Percentiles rank a stretch among this genome's conserved stretches.
Conservation (phyloP, 2,329 filamentous ascomycete species). For the Aspergillus pseudoglaucus region DNA sequence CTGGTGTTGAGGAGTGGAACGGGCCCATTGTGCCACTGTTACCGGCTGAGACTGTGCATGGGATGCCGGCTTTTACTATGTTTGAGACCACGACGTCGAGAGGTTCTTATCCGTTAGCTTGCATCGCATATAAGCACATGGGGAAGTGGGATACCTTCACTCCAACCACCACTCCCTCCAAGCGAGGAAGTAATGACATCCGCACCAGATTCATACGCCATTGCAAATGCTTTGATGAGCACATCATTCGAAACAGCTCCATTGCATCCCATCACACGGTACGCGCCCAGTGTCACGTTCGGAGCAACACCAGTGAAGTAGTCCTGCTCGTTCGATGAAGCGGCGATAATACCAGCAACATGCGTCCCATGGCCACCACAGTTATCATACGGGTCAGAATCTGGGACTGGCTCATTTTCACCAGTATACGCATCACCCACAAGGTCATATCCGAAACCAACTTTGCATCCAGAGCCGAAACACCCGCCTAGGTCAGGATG, state of each 20-base stretch:
- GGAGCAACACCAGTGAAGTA: constrained; percentile 53
- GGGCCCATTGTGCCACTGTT: not conserved
- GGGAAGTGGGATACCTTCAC: constrained; percentile 9
- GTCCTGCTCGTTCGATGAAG: constrained; percentile 48
- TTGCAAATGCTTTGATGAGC: constrained; percentile 54
- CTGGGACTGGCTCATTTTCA: not conserved
- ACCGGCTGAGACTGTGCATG: not conserved
- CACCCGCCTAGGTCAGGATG: constrained; percentile 60
- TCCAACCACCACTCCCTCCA: constrained; percentile 28
- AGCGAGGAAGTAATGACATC: constrained; percentile 35
- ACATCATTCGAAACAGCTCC: constrained; percentile 50
- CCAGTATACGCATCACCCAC: not conserved
- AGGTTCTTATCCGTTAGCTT: not conserved
- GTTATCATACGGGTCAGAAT: not conserved
- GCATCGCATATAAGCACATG: not conserved
- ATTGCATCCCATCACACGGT: constrained; percentile 52
- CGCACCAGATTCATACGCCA: constrained; percentile 53
- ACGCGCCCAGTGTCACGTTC: constrained; percentile 51
- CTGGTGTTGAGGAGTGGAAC: not conserved
- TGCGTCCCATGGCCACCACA: constrained; percentile 53
- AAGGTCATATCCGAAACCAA: constrained; percentile 35
- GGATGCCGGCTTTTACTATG: not conserved
- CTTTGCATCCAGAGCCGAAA: constrained; percentile 54
- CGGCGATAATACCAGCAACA: constrained; percentile 57
- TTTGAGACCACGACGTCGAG: not conserved